A percentile compares a stretch with the other conserved stretches of the same genome.
Evolutionary conservation across 768 basidiomycete genomes (phyloP).

Genomic region (Pulveroboletus sp.): DNA sequence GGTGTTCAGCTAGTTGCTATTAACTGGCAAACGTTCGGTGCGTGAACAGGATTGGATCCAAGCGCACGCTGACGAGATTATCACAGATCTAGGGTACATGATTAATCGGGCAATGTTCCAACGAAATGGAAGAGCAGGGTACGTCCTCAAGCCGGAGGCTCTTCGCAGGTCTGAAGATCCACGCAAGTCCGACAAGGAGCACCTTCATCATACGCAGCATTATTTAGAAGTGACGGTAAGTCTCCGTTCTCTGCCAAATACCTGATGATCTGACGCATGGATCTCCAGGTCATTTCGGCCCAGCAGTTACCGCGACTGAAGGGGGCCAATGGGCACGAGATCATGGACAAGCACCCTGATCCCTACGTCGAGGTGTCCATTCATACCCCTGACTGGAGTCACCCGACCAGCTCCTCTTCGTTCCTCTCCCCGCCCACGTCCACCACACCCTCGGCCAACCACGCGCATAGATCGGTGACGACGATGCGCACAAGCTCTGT

Average conservation of each 20-base stretch:
- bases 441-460: conserved; percentile 6
- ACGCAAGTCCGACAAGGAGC: conserved; percentile 58
- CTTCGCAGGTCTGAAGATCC: conserved; percentile 52
- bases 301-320: conserved; percentile 82
- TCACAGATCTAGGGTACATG: conserved; percentile 77
- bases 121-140: conserved; percentile 82
- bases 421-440: conserved; percentile 9
- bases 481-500: conserved; percentile 58
- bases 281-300: conserved; percentile 66
- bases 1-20: conserved; percentile 89
- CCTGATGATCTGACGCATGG: neutral
- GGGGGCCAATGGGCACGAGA: conserved; percentile 58
- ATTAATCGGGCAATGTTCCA: conserved; percentile 97
- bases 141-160: conserved; percentile 82
- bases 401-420: conserved; percentile 19
- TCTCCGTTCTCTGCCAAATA: neutral
- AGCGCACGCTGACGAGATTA: no score
- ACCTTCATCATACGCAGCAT: conserved; percentile 53
- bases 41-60: conserved; percentile 19
- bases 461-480: conserved; percentile 44
- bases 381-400: conserved; percentile 69
- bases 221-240: conserved; percentile 61
- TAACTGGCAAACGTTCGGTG: conserved; percentile 97
- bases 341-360: conserved; percentile 55
- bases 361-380: conserved; percentile 82